These are phyloP conservation scores for Rhamnella rubrinervis DNA, from an alignment of 331 rosid genomes.

Conservation along the genomic window DNA sequence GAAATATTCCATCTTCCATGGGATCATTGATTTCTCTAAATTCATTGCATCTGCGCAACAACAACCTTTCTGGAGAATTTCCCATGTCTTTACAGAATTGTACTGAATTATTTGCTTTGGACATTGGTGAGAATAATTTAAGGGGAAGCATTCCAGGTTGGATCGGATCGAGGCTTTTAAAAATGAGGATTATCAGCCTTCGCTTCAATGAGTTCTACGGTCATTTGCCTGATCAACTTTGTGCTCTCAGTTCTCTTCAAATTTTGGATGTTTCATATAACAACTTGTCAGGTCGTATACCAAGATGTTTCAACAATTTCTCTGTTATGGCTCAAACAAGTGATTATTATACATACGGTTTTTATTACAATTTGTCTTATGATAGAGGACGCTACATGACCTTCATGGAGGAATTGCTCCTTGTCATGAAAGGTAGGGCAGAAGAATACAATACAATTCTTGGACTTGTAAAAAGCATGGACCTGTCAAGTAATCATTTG, in stretches of 20 bases:
- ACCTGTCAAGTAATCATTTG: no score
- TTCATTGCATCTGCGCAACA: neutral
- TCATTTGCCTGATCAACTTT: neutral
- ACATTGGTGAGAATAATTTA: constrained; percentile 36
- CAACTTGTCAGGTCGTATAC: constrained; percentile 33
- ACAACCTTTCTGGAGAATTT: neutral
- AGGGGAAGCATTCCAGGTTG: constrained; percentile 25
- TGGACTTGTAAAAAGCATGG: no score
- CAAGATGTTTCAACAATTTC: constrained; percentile 29
- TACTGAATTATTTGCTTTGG: constrained; percentile 26
- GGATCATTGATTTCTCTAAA: neutral
- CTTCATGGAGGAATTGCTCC: no score
- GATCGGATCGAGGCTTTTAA: constrained; percentile 30
- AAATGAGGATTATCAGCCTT: constrained; percentile 32
- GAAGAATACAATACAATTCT: no score
- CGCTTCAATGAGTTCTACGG: constrained; percentile 32
- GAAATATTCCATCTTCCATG: neutral
- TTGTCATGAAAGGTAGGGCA: no score
- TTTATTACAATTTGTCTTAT: no score
- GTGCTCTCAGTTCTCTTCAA: constrained; percentile 31
- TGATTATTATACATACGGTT: no score
- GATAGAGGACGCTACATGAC: no score
- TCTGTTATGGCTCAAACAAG: constrained; percentile 17
- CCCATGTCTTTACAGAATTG: constrained; percentile 17
- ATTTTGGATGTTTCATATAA: constrained; percentile 34